Evolutionary conservation across 768 basidiomycete genomes (phyloP).

Genomic region (Leucogyrophana mollusca): DNA sequence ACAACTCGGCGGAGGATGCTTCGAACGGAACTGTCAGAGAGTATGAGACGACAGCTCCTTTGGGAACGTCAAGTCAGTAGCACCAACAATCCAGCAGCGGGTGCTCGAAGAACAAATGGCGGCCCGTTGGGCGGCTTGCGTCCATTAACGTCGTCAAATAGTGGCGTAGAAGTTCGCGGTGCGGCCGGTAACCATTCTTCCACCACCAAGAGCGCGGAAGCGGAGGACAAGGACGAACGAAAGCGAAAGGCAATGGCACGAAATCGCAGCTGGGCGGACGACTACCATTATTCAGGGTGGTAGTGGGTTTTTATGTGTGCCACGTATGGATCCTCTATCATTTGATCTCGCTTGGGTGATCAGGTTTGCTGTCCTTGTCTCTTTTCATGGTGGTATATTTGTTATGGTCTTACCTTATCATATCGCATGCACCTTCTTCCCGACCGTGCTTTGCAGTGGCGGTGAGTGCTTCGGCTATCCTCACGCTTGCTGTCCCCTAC

Average conservation of each 20-base stretch:
- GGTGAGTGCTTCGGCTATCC: slow-evolving; percentile 1
- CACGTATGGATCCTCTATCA: slow-evolving; percentile 17
- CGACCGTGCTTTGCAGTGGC: slow-evolving; percentile 1
- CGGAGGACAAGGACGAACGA: slow-evolving; percentile 40
- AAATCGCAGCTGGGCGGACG: slow-evolving; percentile 68
- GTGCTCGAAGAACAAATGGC: slow-evolving; percentile 25
- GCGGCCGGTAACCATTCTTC: slow-evolving; percentile 12
- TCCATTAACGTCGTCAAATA: slow-evolving; percentile 30
- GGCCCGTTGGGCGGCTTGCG: slow-evolving; percentile 29
- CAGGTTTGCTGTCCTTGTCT: background rate
- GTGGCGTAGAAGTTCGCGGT: slow-evolving; percentile 5
- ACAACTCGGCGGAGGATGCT: slow-evolving; percentile 86
- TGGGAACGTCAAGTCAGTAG: slow-evolving; percentile 75
- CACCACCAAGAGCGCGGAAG: slow-evolving; percentile 15
- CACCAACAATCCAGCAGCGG: slow-evolving; percentile 43
- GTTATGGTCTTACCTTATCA: slow-evolving; percentile 9
- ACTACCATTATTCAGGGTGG: slow-evolving; percentile 69
- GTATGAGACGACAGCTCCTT: slow-evolving; percentile 72
- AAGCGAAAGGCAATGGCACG: slow-evolving; percentile 48
- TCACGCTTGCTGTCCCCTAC: slow-evolving; percentile 3
- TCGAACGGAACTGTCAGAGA: slow-evolving; percentile 82
- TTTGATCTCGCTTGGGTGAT: slow-evolving; percentile 16
- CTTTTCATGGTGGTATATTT: slow-evolving; percentile 10
- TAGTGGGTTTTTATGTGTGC: slow-evolving; percentile 22
- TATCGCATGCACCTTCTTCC: slow-evolving; percentile 2